These are phyloP conservation scores for Pythium utonaiense DNA, from an alignment of 352 stramenopile species.

Conservation along the genomic window DNA sequence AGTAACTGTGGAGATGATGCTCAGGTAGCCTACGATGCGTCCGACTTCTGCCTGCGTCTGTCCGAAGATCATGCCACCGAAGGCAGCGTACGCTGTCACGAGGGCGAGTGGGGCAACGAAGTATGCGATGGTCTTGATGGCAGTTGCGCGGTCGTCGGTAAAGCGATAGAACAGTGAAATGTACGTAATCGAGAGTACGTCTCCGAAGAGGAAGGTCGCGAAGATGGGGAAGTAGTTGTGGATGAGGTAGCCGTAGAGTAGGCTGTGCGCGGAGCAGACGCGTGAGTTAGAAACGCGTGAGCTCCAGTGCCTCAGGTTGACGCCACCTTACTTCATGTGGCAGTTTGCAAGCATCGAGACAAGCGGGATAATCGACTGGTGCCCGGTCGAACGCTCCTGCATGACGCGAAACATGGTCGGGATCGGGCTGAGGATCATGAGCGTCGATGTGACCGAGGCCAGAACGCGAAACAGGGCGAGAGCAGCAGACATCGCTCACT, in stretches of 20 bases:
- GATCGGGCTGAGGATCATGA: slow-evolving; percentile 45
- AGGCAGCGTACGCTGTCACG: slow-evolving; percentile 36
- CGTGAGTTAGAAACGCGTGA: background rate
- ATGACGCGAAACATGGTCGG: slow-evolving; percentile 30
- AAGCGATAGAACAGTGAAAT: slow-evolving; percentile 49
- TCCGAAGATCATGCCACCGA: slow-evolving; percentile 25
- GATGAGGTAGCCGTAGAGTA: slow-evolving; percentile 44
- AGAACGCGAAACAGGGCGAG: slow-evolving; percentile 28
- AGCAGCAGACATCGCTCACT: slow-evolving; percentile 1
- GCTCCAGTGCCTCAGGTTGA: background rate
- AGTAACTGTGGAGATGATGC: slow-evolving; percentile 43
- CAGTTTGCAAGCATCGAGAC: slow-evolving; percentile 44
- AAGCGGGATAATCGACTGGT: slow-evolving; percentile 46
- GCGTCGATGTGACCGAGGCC: slow-evolving; percentile 24
- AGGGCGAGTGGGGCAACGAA: slow-evolving; percentile 20
- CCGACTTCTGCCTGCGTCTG: slow-evolving; percentile 30
- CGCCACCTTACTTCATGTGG: slow-evolving; percentile 26
- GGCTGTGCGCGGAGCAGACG: slow-evolving; percentile 5
- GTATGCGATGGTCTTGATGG: slow-evolving; percentile 28
- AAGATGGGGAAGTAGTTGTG: slow-evolving; percentile 47
- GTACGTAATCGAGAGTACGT: slow-evolving; percentile 39
- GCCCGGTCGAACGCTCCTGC: slow-evolving; percentile 32
- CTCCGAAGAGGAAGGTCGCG: slow-evolving; percentile 39
- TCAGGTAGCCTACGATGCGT: slow-evolving; percentile 35
- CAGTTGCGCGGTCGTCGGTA: slow-evolving; percentile 34